Evolutionary conservation across 2,329 filamentous ascomycete genomes (phyloP).

Genomic region (Aspergillus sp.): DNA sequence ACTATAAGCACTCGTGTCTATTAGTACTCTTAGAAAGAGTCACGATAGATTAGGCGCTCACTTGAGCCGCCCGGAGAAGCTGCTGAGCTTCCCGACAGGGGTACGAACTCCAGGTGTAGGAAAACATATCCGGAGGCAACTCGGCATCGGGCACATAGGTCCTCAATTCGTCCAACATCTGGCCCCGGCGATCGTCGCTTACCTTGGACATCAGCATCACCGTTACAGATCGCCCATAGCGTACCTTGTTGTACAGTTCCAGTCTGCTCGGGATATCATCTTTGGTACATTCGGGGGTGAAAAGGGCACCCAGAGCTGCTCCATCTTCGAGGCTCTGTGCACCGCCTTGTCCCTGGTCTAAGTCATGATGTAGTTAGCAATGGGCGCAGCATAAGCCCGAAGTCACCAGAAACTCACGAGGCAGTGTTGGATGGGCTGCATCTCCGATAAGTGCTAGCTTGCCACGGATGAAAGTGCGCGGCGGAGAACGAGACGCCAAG

Average conservation of each 20-base stretch:
- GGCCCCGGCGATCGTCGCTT: constrained; percentile 12
- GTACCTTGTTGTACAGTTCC: constrained; percentile 20
- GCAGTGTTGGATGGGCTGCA: constrained; percentile 24
- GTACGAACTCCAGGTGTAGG: constrained; percentile 13
- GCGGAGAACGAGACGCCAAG: constrained; percentile 15
- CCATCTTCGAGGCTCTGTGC: constrained; percentile 43
- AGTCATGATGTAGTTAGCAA: constrained; percentile 9
- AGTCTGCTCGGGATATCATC: constrained; percentile 16
- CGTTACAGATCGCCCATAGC: constrained; percentile 21
- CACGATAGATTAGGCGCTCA: neutral
- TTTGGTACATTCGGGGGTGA: constrained; percentile 24
- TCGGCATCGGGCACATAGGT: constrained; percentile 17
- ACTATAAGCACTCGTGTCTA: too few relatives aligned
- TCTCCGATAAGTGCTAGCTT: constrained; percentile 24
- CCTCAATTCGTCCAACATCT: constrained; percentile 18
- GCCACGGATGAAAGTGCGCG: constrained; percentile 18
- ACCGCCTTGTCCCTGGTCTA: constrained; percentile 44
- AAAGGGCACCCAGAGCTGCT: constrained; percentile 32
- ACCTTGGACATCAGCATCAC: constrained; percentile 26
- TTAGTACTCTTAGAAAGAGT: too few relatives aligned
- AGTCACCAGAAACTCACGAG: constrained; percentile 11
- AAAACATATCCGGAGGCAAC: constrained; percentile 13
- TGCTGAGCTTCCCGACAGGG: constrained; percentile 6
- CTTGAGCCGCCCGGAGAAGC: neutral
- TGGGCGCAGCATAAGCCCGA: neutral